Conservation (phyloP, 2,329 filamentous ascomycete species). For the Diplodia intermedia region DNA sequence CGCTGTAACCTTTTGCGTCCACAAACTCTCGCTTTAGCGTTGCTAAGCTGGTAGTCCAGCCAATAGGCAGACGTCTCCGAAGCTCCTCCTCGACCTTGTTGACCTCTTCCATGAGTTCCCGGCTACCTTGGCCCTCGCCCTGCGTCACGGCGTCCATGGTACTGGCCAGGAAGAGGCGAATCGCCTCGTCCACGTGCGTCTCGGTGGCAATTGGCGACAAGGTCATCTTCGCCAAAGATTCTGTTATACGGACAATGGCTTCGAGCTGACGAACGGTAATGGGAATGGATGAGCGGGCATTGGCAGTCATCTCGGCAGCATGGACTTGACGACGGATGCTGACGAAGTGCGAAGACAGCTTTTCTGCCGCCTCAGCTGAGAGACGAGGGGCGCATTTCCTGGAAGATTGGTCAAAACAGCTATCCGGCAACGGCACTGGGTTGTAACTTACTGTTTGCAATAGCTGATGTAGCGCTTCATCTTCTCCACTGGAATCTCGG, state of each 20-base stretch:
- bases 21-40: constrained; percentile 90
- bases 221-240: constrained; percentile 90
- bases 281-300: constrained; percentile 89
- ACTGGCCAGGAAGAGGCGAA: constrained; percentile 91
- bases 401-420: constrained; percentile 43
- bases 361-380: constrained; percentile 89
- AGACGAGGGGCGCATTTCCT: constrained; percentile 92
- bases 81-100: constrained; percentile 87
- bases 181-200: constrained; percentile 94
- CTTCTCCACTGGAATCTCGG: constrained; percentile 92
- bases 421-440: not conserved
- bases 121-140: constrained; percentile 77
- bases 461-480: constrained; percentile 98
- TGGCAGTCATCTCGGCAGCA: constrained; percentile 85
- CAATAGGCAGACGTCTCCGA: constrained; percentile 84
- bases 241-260: constrained; percentile 86
- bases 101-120: constrained; percentile 90
- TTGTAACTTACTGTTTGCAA: constrained; percentile 81
- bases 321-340: constrained; percentile 95
- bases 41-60: constrained; percentile 90
- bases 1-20: constrained; percentile 86
- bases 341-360: constrained; percentile 96
- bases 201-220: constrained; percentile 87
- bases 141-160: constrained; percentile 98
- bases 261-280: constrained; percentile 97